Conservation (phyloP, 805 yeast species). For the Tetrapisispora namnaoensis region DNA sequence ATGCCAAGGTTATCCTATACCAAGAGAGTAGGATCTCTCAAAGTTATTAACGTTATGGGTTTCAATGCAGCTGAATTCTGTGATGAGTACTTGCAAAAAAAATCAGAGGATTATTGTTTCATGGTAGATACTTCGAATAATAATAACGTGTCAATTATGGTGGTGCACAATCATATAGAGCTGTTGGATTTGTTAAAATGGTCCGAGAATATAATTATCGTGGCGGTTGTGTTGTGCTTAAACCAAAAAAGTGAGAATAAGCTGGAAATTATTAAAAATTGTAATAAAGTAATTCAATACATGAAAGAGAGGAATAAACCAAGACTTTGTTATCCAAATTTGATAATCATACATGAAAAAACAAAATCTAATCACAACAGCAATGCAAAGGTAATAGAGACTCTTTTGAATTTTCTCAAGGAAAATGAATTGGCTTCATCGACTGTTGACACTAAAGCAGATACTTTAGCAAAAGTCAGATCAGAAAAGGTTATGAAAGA, state of each 20-base stretch:
- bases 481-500: neutral
- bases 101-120: neutral
- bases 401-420: neutral
- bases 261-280: neutral
- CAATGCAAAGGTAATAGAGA: neutral
- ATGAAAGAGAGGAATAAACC: neutral
- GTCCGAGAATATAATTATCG: neutral
- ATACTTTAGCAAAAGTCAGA: neutral
- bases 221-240: neutral
- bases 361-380: neutral
- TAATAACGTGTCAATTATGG: neutral
- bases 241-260: neutral
- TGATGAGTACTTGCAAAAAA: neutral
- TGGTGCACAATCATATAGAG: neutral
- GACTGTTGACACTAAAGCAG: neutral
- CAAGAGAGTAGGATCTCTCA: neutral
- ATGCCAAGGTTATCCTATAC: slow-evolving; percentile 25
- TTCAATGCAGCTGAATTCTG: neutral
- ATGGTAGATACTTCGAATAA: neutral
- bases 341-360: neutral
- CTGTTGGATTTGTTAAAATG: neutral
- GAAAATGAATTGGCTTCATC: neutral
- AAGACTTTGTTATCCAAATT: neutral
- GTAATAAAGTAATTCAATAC: neutral
- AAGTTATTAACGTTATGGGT: neutral